Base-by-base conservation (phyloP, 176 grass and related monocot species). In the Elymus sibiricus region DNA sequence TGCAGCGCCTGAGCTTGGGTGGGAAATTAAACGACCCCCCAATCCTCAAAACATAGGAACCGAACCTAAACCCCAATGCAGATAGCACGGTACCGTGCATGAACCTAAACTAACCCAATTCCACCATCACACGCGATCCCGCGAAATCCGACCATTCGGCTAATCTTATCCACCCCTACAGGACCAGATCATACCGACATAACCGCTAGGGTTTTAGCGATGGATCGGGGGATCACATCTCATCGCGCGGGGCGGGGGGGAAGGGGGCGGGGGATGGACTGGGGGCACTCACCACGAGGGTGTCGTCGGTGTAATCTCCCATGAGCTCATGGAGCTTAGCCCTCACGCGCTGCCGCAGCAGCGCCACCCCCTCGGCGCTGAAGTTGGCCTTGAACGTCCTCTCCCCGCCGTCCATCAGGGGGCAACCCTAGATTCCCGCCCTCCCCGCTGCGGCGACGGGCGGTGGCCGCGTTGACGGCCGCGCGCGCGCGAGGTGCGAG, bases 301-400 rank as follows among this genome's bases (percentile, higher is more conserved):
- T 94, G 73, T 96, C 94, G 55, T 99, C 97, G 26, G 92, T 85
- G 85, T 96, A 96, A 38, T 95, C 90, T 7, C 92, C 97, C 91
- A 99, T 94, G 79, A 92, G 90, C 70, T 96, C 94, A 79, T 84
- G 91, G 44, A 99, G 90, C 88, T 96, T 99, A 51, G 94, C 94
- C 68, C 70, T 90, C 38, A 99, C 91, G 81, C 70, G 78, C 34
- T 77, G 90, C 32, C 72, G 80, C 49, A 99, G 93, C 59, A 60
- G 44, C 79, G 60, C 68, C 70, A 88, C 64, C 28, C 97, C 97
- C 35, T 99, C 92, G 64, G 55, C 46, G 86, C 79, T 86, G 82
- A 99, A 94, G 85, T 85, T 93, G 22, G 65, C 90, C 86, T 87
- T 92, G 63, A 96, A 99, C 31, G 80, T 81, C 73, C 25, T 62